Evolutionary conservation across 2,329 filamentous ascomycete genomes (phyloP).

Genomic region (Colletotrichum lentis): DNA sequence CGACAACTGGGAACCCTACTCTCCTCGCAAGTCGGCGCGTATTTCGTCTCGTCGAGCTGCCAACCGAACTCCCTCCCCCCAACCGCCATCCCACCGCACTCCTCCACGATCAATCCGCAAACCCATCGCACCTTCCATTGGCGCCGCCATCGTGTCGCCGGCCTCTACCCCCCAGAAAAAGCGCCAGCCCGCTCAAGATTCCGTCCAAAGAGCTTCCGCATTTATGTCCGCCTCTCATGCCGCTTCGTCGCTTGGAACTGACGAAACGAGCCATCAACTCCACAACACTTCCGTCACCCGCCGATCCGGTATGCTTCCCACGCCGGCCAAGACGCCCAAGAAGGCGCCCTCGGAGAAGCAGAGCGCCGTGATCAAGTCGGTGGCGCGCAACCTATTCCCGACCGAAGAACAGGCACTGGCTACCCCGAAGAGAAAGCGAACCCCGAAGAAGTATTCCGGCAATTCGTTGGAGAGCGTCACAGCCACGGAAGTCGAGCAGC

Average conservation of each 20-base stretch:
- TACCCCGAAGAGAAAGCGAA: slow-evolving; percentile 65
- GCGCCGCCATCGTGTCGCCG: slow-evolving; percentile 43
- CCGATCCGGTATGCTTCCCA: slow-evolving; percentile 70
- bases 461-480: slow-evolving; percentile 66
- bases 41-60: slow-evolving; percentile 64
- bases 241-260: slow-evolving; percentile 52
- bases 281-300: slow-evolving; percentile 44
- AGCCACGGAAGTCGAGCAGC: slow-evolving; percentile 62
- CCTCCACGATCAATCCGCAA: slow-evolving; percentile 49
- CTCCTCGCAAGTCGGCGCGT: slow-evolving; percentile 73
- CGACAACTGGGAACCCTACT: slow-evolving; percentile 77
- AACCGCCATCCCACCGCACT: slow-evolving; percentile 47
- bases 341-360: slow-evolving; percentile 65
- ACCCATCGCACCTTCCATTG: slow-evolving; percentile 40
- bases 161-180: slow-evolving; percentile 54
- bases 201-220: slow-evolving; percentile 57
- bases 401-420: slow-evolving; percentile 65
- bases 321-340: slow-evolving; percentile 79
- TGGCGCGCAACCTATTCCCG: slow-evolving; percentile 71
- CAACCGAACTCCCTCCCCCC: slow-evolving; percentile 65
- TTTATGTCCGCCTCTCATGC: slow-evolving; percentile 55
- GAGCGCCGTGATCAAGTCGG: slow-evolving; percentile 59
- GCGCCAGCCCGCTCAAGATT: slow-evolving; percentile 56
- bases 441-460: slow-evolving; percentile 64
- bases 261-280: slow-evolving; percentile 40